Conservation (phyloP, 495 filamentous ascomycete genomes). For the Trichocladium uniseriatum region DNA sequence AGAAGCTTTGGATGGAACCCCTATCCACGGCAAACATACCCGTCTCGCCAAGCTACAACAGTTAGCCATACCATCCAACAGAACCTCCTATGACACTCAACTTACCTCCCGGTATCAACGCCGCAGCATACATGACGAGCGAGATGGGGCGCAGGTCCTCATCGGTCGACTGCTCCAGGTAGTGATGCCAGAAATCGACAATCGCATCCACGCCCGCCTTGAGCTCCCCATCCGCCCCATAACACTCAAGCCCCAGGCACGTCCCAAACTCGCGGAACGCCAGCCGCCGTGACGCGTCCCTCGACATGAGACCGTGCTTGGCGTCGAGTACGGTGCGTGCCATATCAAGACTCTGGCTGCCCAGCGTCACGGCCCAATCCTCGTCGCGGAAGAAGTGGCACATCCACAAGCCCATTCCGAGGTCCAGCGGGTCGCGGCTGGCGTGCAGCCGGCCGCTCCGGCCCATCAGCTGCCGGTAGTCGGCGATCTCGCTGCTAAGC, state of each 20-base stretch:
- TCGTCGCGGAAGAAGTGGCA: slow-evolving; percentile 47
- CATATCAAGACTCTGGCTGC: slow-evolving; percentile 36
- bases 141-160: slow-evolving; percentile 51
- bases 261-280: slow-evolving; percentile 60
- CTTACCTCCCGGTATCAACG: slow-evolving; percentile 54
- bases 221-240: slow-evolving; percentile 36
- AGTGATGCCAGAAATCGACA: slow-evolving; percentile 45
- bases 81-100: neutral
- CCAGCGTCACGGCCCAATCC: slow-evolving; percentile 42
- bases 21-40: slow-evolving; percentile 5
- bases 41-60: slow-evolving; percentile 12
- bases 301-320: slow-evolving; percentile 28
- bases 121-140: slow-evolving; percentile 57
- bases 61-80: slow-evolving; percentile 1
- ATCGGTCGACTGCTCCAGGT: slow-evolving; percentile 34
- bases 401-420: slow-evolving; percentile 61
- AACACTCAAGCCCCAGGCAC: slow-evolving; percentile 48
- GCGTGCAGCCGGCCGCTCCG: slow-evolving; percentile 35
- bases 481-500: slow-evolving; percentile 44
- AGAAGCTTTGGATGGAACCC: too few species aligned
- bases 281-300: slow-evolving; percentile 36
- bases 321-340: slow-evolving; percentile 27
- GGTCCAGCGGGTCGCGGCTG: slow-evolving; percentile 48
- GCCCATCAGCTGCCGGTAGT: slow-evolving; percentile 50
- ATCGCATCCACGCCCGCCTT: slow-evolving; percentile 36